phyloP scores from a whole-genome alignment of 139 green algal genomes.

The Closterium sp. region DNA sequence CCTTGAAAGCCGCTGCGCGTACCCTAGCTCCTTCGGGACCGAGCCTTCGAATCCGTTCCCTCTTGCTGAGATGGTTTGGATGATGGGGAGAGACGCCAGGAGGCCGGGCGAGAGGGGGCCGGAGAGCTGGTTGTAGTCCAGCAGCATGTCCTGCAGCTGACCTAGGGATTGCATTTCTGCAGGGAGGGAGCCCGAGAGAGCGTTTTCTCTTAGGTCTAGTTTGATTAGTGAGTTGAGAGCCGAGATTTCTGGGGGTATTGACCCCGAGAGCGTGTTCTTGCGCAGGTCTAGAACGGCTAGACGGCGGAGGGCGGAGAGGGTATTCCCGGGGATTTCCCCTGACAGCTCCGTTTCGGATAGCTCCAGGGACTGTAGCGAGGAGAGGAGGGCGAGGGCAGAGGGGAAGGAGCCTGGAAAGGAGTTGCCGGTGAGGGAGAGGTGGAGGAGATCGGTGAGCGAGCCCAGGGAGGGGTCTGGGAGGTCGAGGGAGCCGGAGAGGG shows the following conservation, averaged over 20 bases:
- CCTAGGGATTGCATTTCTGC: background rate
- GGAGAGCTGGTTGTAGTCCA: background rate
- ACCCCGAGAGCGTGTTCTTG: background rate
- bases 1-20: background rate
- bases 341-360: background rate
- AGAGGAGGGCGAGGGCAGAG: background rate
- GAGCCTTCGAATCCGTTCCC: background rate
- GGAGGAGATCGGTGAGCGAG: background rate
- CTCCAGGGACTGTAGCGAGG: background rate
- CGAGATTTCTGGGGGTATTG: background rate
- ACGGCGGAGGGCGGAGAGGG: background rate
- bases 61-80: background rate
- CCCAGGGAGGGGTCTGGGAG: background rate
- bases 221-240: background rate
- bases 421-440: background rate
- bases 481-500: background rate
- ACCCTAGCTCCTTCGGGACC: background rate
- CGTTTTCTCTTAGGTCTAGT: background rate
- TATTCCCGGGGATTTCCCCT: background rate
- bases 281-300: background rate
- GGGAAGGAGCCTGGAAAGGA: background rate
- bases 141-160: background rate
- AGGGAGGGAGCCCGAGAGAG: background rate
- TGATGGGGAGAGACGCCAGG: background rate
- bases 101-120: background rate